These are phyloP conservation scores for Abrus precatorius DNA, from an alignment of 306 rosid genomes.

Conservation along the genomic window DNA sequence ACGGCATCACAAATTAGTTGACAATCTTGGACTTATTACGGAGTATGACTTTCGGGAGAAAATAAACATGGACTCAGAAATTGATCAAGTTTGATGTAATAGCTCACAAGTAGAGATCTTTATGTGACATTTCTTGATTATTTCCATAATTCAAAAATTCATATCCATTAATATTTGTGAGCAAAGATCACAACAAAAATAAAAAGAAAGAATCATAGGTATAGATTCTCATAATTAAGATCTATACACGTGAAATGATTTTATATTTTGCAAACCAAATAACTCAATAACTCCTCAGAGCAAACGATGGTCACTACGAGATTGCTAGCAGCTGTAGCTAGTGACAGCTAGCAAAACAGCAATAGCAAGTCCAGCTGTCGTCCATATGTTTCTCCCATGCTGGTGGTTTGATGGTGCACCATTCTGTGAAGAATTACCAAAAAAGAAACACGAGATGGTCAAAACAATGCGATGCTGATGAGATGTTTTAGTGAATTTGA, in stretches of 20 bases:
- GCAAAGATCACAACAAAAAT: constrained; percentile 39
- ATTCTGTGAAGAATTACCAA: constrained; percentile 58
- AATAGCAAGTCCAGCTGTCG: constrained; percentile 59
- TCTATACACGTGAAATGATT: constrained; percentile 50
- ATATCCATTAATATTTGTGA: constrained; percentile 44
- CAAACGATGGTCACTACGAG: constrained; percentile 47
- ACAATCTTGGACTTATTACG: constrained; percentile 79
- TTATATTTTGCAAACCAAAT: constrained; percentile 43
- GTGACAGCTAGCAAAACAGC: constrained; percentile 62
- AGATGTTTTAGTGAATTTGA: background rate
- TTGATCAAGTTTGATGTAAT: constrained; percentile 61
- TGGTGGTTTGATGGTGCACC: constrained; percentile 63
- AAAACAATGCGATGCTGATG: constrained; percentile 28
- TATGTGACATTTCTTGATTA: constrained; percentile 34
- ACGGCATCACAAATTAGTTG: constrained; percentile 80
- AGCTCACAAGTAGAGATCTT: constrained; percentile 22
- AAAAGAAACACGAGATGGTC: background rate
- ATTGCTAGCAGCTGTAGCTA: constrained; percentile 56
- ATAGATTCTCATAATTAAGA: constrained; percentile 51
- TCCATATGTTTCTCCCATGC: constrained; percentile 61
- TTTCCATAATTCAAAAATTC: constrained; percentile 52
- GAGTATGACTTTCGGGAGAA: constrained; percentile 79
- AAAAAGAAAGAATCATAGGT: constrained; percentile 13
- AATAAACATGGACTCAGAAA: constrained; percentile 49
- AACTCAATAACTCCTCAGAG: constrained; percentile 34